Base-by-base conservation (phyloP, 179 eudicot genomes). In the Beta corolliflora region DNA sequence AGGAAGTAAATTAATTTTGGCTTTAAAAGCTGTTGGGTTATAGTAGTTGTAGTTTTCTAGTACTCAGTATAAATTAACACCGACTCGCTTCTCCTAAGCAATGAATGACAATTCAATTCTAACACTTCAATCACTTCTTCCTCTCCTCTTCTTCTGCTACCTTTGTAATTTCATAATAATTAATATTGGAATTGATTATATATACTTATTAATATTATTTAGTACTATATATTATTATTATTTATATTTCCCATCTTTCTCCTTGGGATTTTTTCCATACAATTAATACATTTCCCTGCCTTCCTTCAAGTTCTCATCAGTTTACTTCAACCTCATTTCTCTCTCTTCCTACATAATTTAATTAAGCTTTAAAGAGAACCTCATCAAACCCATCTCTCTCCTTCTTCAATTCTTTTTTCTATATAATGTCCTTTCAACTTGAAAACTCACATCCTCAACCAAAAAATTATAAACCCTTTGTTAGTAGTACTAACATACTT, bases 381-480 rank as follows among this genome's bases (percentile, higher is more conserved):
- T 45, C 71, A 77, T 77, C 81, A 79, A 76, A 44, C 75, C 74
- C 48, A 54, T 76, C 48, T 7, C 59, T 14, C 73, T 16, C 41
- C 18, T 54, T 23, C 55, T 80, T 48, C 12, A 65, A 53, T 55
- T 73, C 56, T 45, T 54, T 55, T 58, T 55, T 58, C 80, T 84
- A 84, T 81, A 84, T 73, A 81, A 84, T 84, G 87, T 75, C 84
- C 79, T 81, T 81, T 29, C 73, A 68, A 8, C 53, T 81, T 75
- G 79, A 84, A 81, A 78, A 75, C 70, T 63, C 71, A 77, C 76
- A 55, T 9, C 79, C 71, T 21, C 86, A 73, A 36, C 81, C 70
- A 9, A 64, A 55, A 31, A 36, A 58, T 48, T 9, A 67, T n/a
- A 29, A 46, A 46, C 0, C 83, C 59, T 65, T 31, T 60, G n/a